phyloP scores from a whole-genome alignment of 208 protist species.

The Crithidia sp. region DNA sequence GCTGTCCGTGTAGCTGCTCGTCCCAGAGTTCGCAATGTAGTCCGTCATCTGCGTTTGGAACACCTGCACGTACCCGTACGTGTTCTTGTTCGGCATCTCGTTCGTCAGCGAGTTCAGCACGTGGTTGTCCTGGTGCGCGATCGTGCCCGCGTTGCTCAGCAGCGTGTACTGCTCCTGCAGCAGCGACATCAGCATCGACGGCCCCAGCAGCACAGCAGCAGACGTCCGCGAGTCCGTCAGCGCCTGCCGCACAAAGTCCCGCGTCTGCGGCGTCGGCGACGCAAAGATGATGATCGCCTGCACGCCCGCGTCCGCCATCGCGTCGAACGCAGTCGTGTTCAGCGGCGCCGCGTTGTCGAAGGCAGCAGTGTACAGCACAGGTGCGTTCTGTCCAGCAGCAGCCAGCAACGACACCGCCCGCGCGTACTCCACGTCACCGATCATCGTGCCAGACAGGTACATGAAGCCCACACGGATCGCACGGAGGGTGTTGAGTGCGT shows the following conservation, averaged over 20 bases:
- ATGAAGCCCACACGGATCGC: conserved; percentile 54
- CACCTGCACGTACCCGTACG: conserved; percentile 28
- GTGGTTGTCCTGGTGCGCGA: background rate
- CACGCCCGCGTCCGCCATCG: conserved; percentile 42
- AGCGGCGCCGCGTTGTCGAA: conserved; percentile 2
- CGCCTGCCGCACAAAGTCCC: conserved; percentile 32
- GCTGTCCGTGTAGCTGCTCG: conserved; percentile 16
- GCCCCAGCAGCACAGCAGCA: conserved; percentile 33
- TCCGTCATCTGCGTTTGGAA: conserved; percentile 46
- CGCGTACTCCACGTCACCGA: conserved; percentile 42
- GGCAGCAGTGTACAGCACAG: conserved; percentile 34
- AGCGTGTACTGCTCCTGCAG: conserved; percentile 22
- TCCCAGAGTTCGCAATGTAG: conserved; percentile 32
- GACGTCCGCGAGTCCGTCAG: conserved; percentile 39
- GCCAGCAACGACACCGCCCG: conserved; percentile 8
- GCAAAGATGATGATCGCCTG: conserved; percentile 61
- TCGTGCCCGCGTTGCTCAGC: conserved; percentile 6
- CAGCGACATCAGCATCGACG: conserved; percentile 27
- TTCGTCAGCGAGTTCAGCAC: conserved; percentile 20
- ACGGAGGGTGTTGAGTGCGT: conserved; percentile 32
- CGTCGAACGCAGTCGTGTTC: conserved; percentile 34
- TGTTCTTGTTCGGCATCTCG: conserved; percentile 31
- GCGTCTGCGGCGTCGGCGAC: conserved; percentile 21
- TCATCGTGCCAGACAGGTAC: conserved; percentile 43
- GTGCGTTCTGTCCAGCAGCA: background rate